Percentiles rank a stretch among this genome's conserved stretches.
phyloP scores from a whole-genome alignment of 225 moss, liverwort and hornwort genomes.

The Physcomitrium patens region DNA sequence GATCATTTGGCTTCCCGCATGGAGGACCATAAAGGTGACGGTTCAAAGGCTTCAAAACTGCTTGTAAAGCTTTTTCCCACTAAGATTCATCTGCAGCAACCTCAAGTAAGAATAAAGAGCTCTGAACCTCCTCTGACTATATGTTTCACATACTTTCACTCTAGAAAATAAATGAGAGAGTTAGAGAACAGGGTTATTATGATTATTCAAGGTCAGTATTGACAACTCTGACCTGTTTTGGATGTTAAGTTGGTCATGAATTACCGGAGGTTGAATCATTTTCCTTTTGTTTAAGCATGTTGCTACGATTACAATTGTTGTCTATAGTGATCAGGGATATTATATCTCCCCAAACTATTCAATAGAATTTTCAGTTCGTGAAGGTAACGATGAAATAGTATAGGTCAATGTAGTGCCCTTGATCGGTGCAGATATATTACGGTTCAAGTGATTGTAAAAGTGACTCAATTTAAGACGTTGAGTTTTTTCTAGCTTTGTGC shows the following conservation, averaged over 20 bases:
- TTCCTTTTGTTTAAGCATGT: background rate
- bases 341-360: too few species aligned
- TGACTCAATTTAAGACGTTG: too few species aligned
- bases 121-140: background rate
- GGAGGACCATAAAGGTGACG: constrained; percentile 89
- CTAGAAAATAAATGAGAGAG: background rate
- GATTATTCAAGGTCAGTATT: background rate
- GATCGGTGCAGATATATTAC: too few species aligned
- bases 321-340: too few species aligned
- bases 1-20: constrained; percentile 93
- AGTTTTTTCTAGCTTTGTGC: too few species aligned
- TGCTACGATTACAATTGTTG: too few species aligned
- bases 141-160: constrained; percentile 3
- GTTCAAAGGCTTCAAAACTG: constrained; percentile 90
- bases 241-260: background rate
- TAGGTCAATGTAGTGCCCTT: too few species aligned
- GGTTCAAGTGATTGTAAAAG: too few species aligned
- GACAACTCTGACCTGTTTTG: background rate
- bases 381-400: too few species aligned
- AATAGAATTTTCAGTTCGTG: too few species aligned
- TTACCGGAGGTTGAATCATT: background rate
- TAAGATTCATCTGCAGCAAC: constrained; percentile 90
- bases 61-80: constrained; percentile 90
- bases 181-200: background rate
- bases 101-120: constrained; percentile 54